Base-by-base conservation (phyloP, 1,139 yeast species). In the Hyphopichia khmerensis region DNA sequence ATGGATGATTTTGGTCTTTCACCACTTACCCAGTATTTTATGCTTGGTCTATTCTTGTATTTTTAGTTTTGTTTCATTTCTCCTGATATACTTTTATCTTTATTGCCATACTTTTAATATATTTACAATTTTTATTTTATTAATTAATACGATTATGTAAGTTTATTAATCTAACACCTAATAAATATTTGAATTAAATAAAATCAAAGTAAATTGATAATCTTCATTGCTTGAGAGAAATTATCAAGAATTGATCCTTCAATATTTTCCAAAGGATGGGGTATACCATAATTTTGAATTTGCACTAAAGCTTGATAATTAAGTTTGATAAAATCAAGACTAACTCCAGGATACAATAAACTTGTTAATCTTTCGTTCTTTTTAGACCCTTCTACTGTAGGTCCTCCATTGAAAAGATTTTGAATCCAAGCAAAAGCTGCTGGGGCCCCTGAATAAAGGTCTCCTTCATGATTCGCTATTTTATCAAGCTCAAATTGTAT, bases 281-380 rank as follows among this genome's bases (percentile, higher is more conserved):
- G 10, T 13, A 30, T 5, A 10, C n/a, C n/a, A 6, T 10, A 4
- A 13, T 14, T 30, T 7, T n/a, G 33, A 13, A 13, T 14, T 30
- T 30, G 9, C 17, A n/a, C 5, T 10, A 15, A 8, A 4, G 33
- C 33, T 4, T 7, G n/a, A 14, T 30, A 30, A 4, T 4, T 7
- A 4, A 14, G 5, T 16, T 26, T 11, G 10, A 26, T 11, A 11
- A 9, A 5, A 14, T 30, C 6, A 6, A 7, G 11, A 11, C 13
- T 11, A 29, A 29, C 36, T 1, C 62, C 62, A 1, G 67, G 67
- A 40, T 59, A 64, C 4, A 52, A 41, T 14, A 60, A 48, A 40
- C 66, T 67, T 6, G 55, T 47, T 10, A 51, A 13, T 42, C 69
- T 48, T 8, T 41, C 47, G 1, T 57, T 56, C 24, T 38, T 26